Evolutionary conservation across 176 grass and related monocot species (phyloP).

Genomic region (Eragrostis nindensis): DNA sequence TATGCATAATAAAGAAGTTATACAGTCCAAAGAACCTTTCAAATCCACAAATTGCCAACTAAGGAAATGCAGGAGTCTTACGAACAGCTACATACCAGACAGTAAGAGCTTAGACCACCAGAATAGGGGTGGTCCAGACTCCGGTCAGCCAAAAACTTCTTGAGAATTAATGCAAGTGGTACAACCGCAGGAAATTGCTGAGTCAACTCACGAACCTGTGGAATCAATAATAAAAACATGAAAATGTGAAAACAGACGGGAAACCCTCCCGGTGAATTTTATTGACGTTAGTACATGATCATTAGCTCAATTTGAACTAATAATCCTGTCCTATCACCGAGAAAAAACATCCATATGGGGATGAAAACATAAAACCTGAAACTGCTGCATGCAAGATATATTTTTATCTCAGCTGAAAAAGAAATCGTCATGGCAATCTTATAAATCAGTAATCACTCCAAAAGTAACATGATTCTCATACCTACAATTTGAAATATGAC

Average conservation of each 20-base stretch:
- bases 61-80: constrained; percentile 3
- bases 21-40: constrained; percentile 9
- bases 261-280: too few relatives aligned
- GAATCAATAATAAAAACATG: constrained; percentile 37
- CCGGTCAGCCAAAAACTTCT: constrained; percentile 94
- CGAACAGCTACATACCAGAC: constrained; percentile 71
- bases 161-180: constrained; percentile 91
- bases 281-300: too few relatives aligned
- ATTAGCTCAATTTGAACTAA: too few relatives aligned
- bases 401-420: constrained; percentile 15
- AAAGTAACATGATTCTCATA: neutral
- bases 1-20: constrained; percentile 18
- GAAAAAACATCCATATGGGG: too few relatives aligned
- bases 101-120: constrained; percentile 96
- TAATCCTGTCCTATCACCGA: too few relatives aligned
- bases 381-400: neutral
- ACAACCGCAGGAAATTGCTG: constrained; percentile 86
- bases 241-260: constrained; percentile 14
- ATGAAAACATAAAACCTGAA: constrained; percentile 25
- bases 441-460: constrained; percentile 22
- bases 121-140: constrained; percentile 98
- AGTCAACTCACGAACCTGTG: constrained; percentile 84
- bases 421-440: neutral
- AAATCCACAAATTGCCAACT: constrained; percentile 10
- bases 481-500: constrained; percentile 7